Evolutionary conservation across 371 early-diverging fungal species (phyloP).

Genomic region (Mucor saturninus): DNA sequence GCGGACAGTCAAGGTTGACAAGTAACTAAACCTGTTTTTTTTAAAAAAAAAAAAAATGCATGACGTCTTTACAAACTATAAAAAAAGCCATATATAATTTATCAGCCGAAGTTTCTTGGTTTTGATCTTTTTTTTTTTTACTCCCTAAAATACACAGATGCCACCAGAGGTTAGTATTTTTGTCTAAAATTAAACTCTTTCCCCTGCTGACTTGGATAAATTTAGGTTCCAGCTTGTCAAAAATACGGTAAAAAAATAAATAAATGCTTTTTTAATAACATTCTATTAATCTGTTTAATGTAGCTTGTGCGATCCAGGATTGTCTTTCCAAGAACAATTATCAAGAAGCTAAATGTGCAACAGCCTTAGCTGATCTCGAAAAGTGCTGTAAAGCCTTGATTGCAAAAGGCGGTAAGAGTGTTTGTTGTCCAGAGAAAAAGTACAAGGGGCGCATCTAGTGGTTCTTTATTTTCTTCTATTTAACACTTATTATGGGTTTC

Average conservation of each 20-base stretch:
- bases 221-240: conserved; percentile 33
- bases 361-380: conserved; percentile 56
- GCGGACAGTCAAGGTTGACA: too few species aligned
- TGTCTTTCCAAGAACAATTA: conserved; percentile 69
- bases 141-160: conserved; percentile 2
- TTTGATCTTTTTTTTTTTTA: conserved; percentile 8
- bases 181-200: neutral
- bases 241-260: conserved; percentile 34
- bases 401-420: conserved; percentile 61
- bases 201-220: neutral
- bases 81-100: conserved; percentile 26
- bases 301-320: conserved; percentile 75
- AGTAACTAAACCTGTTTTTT: too few species aligned
- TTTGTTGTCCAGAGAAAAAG: conserved; percentile 66
- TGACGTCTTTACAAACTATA: too few species aligned
- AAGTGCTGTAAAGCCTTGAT: conserved; percentile 67
- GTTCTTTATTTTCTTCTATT: neutral
- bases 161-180: neutral
- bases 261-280: too few species aligned
- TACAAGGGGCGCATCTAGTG: conserved; percentile 25
- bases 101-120: neutral
- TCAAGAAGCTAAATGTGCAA: conserved; percentile 68
- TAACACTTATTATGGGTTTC: conserved; percentile 1
- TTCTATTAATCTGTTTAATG: neutral
- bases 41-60: too few species aligned